Evolutionary conservation across 2,329 filamentous ascomycete genomes (phyloP).

Genomic region (Aspergillus fumigatus): DNA sequence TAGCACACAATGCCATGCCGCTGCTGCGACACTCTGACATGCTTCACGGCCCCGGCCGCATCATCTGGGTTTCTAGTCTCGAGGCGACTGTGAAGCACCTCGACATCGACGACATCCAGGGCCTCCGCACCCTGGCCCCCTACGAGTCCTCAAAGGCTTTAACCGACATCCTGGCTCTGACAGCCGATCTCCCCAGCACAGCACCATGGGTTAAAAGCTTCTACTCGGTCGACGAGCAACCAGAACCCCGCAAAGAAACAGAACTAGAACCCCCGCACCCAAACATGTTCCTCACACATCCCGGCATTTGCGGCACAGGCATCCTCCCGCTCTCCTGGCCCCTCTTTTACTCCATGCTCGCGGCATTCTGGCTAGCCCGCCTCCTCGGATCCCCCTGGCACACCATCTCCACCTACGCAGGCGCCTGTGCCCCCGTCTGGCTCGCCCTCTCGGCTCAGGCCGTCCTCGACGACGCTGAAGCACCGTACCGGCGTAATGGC

Average conservation of each 20-base stretch:
- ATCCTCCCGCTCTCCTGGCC: conserved; percentile 71
- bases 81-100: conserved; percentile 62
- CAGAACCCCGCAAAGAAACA: conserved; percentile 6
- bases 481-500: conserved; percentile 52
- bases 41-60: conserved; percentile 51
- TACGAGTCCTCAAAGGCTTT: conserved; percentile 88
- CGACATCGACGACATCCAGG: conserved; percentile 69
- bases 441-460: conserved; percentile 63
- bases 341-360: conserved; percentile 64
- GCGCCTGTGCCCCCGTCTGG: conserved; percentile 73
- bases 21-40: conserved; percentile 55
- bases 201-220: conserved; percentile 55
- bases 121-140: conserved; percentile 55
- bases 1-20: conserved; percentile 74
- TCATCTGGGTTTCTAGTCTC: conserved; percentile 84
- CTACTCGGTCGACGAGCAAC: conserved; percentile 40
- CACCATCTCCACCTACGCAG: conserved; percentile 67
- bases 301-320: conserved; percentile 77
- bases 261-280: conserved; percentile 41
- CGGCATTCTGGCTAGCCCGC: conserved; percentile 66
- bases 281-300: conserved; percentile 74
- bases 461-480: conserved; percentile 34
- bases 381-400: conserved; percentile 88
- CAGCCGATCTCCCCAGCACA: conserved; percentile 62
- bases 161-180: conserved; percentile 77